Evolutionary conservation across 1,284 basidiomycete genomes (phyloP).

Genomic region (Neonothopanus nambi): DNA sequence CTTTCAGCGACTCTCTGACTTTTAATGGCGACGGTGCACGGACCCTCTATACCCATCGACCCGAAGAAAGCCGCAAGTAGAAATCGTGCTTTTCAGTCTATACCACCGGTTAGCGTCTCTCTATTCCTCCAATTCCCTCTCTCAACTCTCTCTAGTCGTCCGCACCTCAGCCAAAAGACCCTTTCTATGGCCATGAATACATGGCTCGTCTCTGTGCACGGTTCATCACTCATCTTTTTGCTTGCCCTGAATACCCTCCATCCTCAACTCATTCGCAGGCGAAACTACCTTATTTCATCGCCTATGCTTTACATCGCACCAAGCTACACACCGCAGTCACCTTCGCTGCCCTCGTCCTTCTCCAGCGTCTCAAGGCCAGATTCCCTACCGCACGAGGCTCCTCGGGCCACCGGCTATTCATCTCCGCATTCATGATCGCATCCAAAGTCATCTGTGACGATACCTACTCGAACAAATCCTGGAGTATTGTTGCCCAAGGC

Average conservation of each 20-base stretch:
- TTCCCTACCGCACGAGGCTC: constrained; percentile 92
- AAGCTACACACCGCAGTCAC: constrained; percentile 82
- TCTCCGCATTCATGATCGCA: constrained; percentile 93
- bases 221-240: constrained; percentile 81
- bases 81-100: constrained; percentile 9
- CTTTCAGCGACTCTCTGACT: constrained; percentile 1
- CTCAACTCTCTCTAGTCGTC: constrained; percentile 2
- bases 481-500: constrained; percentile 90
- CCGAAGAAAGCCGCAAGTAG: constrained; percentile 10
- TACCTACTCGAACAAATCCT: constrained; percentile 95
- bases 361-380: constrained; percentile 86
- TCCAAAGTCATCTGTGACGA: constrained; percentile 94
- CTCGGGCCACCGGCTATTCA: constrained; percentile 88
- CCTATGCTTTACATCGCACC: constrained; percentile 88
- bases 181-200: constrained; percentile 80
- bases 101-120: constrained; percentile 12
- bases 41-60: background rate
- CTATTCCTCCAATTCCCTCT: background rate
- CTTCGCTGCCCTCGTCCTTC: constrained; percentile 81
- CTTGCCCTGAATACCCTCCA: constrained; percentile 67
- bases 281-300: constrained; percentile 80
- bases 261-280: constrained; percentile 53
- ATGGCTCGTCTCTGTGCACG: constrained; percentile 64
- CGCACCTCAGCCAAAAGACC: constrained; percentile 44
- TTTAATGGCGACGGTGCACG: constrained; percentile 14